phyloP scores from a whole-genome alignment of 306 rosid genomes.

The Phaseolus lunatus region DNA sequence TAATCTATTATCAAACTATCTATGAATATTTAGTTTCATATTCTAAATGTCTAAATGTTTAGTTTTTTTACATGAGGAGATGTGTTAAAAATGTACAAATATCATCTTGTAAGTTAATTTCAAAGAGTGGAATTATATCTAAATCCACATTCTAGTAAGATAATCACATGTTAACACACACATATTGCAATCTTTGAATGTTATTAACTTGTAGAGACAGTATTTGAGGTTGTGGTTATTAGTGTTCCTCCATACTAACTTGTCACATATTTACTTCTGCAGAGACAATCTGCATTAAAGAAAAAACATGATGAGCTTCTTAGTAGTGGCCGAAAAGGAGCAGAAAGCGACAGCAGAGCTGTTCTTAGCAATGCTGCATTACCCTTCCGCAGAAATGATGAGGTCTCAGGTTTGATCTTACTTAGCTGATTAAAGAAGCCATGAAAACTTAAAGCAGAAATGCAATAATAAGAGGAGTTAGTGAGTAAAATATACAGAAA shows the following conservation, averaged over 20 bases:
- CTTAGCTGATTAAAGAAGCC: slow-evolving; percentile 47
- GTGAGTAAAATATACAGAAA: not conserved
- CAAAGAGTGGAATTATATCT: too few species aligned
- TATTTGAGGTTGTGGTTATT: slow-evolving; percentile 2
- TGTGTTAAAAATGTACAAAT: too few species aligned
- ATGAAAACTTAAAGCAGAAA: slow-evolving; percentile 39
- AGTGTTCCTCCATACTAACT: slow-evolving; percentile 6
- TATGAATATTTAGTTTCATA: too few species aligned
- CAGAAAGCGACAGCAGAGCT: slow-evolving; percentile 35
- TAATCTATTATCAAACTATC: too few species aligned
- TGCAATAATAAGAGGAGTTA: slow-evolving; percentile 8
- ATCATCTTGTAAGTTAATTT: too few species aligned
- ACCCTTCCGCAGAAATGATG: slow-evolving; percentile 49
- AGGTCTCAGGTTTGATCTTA: slow-evolving; percentile 83
- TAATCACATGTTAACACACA: not conserved
- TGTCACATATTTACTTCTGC: slow-evolving; percentile 21
- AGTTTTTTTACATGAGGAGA: too few species aligned
- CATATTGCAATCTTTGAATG: not conserved
- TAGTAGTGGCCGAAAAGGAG: slow-evolving; percentile 42
- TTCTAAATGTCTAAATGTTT: too few species aligned
- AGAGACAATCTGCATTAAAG: slow-evolving; percentile 64
- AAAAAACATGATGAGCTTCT: slow-evolving; percentile 73
- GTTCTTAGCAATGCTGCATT: slow-evolving; percentile 47
- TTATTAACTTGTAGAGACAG: not conserved
- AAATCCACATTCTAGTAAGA: too few species aligned